Evolutionary conservation across 2,329 filamentous ascomycete genomes (phyloP).

Genomic region (Botrytis porri): DNA sequence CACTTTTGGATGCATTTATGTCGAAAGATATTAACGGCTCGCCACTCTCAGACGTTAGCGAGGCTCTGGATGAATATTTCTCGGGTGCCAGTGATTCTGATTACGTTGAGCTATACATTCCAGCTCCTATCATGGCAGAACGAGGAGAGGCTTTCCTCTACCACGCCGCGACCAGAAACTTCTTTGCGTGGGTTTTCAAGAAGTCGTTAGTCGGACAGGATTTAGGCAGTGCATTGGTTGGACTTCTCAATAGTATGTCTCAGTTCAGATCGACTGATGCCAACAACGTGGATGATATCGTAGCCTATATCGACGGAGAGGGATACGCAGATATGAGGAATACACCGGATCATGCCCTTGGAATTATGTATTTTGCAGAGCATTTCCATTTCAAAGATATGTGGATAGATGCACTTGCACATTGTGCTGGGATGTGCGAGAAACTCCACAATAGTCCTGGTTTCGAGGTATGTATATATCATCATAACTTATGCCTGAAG

Average conservation of each 20-base stretch:
- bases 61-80: not conserved
- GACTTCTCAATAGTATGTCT: constrained; percentile 62
- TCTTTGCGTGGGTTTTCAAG: constrained; percentile 68
- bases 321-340: constrained; percentile 67
- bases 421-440: constrained; percentile 76
- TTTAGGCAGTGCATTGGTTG: constrained; percentile 62
- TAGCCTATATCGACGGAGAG: constrained; percentile 64
- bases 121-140: constrained; percentile 54
- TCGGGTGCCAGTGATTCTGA: constrained; percentile 10
- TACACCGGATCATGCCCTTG: constrained; percentile 66
- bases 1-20: constrained; percentile 56
- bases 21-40: constrained; percentile 27
- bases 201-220: constrained; percentile 65
- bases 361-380: constrained; percentile 66
- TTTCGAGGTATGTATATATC: constrained; percentile 52
- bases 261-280: constrained; percentile 54
- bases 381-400: constrained; percentile 59
- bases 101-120: constrained; percentile 63
- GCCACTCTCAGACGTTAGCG: constrained; percentile 20
- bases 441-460: constrained; percentile 55
- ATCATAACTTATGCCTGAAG: not conserved
- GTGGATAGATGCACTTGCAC: constrained; percentile 71
- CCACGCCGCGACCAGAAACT: constrained; percentile 69
- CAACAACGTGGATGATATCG: constrained; percentile 59
- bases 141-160: constrained; percentile 57